These are phyloP conservation scores for Colletotrichum eleusines DNA, from an alignment of 2,329 filamentous ascomycete genomes.

Conservation along the genomic window DNA sequence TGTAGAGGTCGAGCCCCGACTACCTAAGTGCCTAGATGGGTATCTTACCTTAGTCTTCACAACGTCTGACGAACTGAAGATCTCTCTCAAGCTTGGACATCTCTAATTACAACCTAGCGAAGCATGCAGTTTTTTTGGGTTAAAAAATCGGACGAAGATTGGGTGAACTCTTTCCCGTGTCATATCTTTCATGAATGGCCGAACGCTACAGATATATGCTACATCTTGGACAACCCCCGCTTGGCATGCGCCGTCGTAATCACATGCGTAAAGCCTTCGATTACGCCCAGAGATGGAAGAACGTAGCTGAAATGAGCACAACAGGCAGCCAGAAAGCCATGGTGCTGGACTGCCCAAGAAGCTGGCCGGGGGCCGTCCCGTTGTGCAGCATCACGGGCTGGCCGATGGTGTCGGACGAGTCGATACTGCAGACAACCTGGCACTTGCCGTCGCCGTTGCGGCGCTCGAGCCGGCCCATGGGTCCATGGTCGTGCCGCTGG, in stretches of 20 bases:
- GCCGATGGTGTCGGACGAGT: conserved; percentile 52
- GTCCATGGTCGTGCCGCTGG: conserved; percentile 23
- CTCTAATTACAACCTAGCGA: background rate
- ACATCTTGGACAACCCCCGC: conserved; percentile 9
- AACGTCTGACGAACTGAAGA: background rate
- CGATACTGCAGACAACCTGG: conserved; percentile 51
- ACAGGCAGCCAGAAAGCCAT: conserved; percentile 41
- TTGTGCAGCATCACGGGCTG: conserved; percentile 53
- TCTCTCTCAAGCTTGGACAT: background rate
- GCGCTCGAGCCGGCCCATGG: conserved; percentile 23
- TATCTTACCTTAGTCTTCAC: background rate
- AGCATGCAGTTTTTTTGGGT: background rate
- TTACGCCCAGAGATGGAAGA: conserved; percentile 47
- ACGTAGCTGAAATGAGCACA: conserved; percentile 33
- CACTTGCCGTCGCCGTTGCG: conserved; percentile 41
- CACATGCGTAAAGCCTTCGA: background rate
- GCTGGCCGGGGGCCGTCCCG: conserved; percentile 41
- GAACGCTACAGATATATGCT: background rate
- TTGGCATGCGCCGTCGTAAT: conserved; percentile 7
- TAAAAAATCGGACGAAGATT: background rate
- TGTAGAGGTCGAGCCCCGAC: conserved; percentile 18
- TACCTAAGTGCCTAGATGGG: too few species aligned
- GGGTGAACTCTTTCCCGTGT: background rate
- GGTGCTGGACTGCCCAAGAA: conserved; percentile 41
- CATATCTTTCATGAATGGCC: background rate